Conservation (phyloP, 441 rosid genomes). For the Pelargonium myrrhifolium region DNA sequence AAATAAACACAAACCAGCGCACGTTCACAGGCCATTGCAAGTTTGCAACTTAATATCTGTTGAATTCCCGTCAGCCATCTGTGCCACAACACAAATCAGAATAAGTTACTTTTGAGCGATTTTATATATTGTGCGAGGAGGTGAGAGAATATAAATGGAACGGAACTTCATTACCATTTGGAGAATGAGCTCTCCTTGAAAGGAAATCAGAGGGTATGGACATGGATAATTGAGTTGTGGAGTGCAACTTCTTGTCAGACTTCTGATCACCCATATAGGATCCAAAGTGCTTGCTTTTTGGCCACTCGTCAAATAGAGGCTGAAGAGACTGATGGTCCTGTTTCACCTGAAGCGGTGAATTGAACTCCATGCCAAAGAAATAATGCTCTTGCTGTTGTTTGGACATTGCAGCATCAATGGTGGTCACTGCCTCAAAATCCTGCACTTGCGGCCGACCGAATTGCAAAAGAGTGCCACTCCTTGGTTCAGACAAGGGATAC, state of each 20-base stretch:
- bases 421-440: conserved; percentile 13
- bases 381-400: conserved; percentile 31
- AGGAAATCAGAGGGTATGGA: neutral
- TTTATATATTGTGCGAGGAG: neutral
- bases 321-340: conserved; percentile 9
- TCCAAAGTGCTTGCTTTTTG: conserved; percentile 25
- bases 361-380: conserved; percentile 31
- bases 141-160: neutral
- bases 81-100: neutral
- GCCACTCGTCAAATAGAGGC: conserved; percentile 27
- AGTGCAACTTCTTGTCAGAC: neutral
- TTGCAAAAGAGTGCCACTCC: conserved; percentile 18
- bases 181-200: neutral
- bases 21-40: neutral
- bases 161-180: neutral
- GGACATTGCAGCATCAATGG: conserved; percentile 17
- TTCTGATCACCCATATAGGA: conserved; percentile 10
- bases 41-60: neutral
- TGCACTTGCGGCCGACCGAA: conserved; percentile 16
- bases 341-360: conserved; percentile 7
- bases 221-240: neutral
- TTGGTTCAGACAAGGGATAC: conserved; percentile 21
- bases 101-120: neutral
- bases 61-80: neutral
- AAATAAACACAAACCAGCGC: neutral